These are phyloP conservation scores for Lachnellula cervina DNA, from an alignment of 2,329 filamentous ascomycete genomes.

Conservation along the genomic window DNA sequence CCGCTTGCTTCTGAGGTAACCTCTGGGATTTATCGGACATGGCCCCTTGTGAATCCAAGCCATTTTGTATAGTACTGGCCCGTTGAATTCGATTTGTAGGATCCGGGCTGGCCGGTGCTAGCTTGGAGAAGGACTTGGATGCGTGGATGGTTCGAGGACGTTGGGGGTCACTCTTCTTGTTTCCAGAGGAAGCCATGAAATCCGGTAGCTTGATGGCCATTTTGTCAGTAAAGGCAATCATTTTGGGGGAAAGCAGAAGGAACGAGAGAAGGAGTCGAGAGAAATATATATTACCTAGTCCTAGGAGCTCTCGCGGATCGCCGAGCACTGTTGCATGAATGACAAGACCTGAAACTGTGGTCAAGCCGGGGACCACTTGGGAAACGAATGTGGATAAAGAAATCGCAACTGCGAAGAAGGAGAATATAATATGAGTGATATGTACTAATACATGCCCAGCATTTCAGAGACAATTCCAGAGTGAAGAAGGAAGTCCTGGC, in stretches of 20 bases:
- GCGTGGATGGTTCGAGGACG: slow-evolving; percentile 31
- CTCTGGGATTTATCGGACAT: slow-evolving; percentile 16
- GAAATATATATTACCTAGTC: slow-evolving; percentile 17
- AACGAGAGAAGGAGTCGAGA: neutral
- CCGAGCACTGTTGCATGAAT: slow-evolving; percentile 26
- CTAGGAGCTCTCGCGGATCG: slow-evolving; percentile 11
- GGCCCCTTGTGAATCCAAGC: slow-evolving; percentile 12
- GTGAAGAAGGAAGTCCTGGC: neutral
- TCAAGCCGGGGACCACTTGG: slow-evolving; percentile 20
- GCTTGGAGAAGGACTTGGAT: slow-evolving; percentile 37
- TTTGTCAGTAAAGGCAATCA: slow-evolving; percentile 26
- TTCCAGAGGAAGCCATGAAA: slow-evolving; percentile 29
- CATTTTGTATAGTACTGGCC: slow-evolving; percentile 31
- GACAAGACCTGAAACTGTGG: slow-evolving; percentile 28
- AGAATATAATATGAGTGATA: slow-evolving; percentile 9
- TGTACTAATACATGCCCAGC: slow-evolving; percentile 21
- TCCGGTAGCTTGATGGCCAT: slow-evolving; percentile 28
- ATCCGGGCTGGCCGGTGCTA: slow-evolving; percentile 26
- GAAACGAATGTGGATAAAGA: slow-evolving; percentile 22
- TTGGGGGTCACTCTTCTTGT: slow-evolving; percentile 20
- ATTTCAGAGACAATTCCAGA: neutral
- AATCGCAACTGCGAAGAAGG: slow-evolving; percentile 11
- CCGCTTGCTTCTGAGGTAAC: slow-evolving; percentile 20
- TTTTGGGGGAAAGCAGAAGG: slow-evolving; percentile 7
- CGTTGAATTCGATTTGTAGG: slow-evolving; percentile 20